These are phyloP conservation scores for Phytophthora boehmeriae DNA, from an alignment of 352 stramenopile species.

Conservation along the genomic window DNA sequence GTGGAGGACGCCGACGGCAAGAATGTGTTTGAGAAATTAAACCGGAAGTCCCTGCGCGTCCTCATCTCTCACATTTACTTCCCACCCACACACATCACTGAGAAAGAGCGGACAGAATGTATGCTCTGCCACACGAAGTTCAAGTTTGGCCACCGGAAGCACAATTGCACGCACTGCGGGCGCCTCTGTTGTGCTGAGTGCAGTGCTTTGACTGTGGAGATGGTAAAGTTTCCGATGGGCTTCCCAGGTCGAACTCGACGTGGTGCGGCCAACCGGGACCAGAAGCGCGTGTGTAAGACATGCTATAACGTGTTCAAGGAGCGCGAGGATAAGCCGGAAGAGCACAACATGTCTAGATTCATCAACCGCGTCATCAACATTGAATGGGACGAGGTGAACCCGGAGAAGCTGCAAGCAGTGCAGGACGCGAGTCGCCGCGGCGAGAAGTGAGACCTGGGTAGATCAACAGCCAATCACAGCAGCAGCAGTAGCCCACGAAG, in stretches of 20 bases:
- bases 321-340: constrained; percentile 68
- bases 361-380: constrained; percentile 84
- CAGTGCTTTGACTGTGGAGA: constrained; percentile 65
- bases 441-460: constrained; percentile 48
- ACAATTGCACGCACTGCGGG: constrained; percentile 88
- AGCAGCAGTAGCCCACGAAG: constrained; percentile 2
- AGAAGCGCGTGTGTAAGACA: constrained; percentile 87
- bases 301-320: constrained; percentile 88
- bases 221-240: constrained; percentile 85
- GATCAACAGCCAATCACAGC: constrained; percentile 2
- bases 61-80: constrained; percentile 88
- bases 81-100: constrained; percentile 85
- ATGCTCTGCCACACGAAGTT: constrained; percentile 90
- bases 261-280: constrained; percentile 63
- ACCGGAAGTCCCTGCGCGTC: constrained; percentile 71
- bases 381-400: constrained; percentile 91
- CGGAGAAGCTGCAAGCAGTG: constrained; percentile 69
- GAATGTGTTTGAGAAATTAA: constrained; percentile 87
- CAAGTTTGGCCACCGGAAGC: constrained; percentile 85
- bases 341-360: constrained; percentile 67
- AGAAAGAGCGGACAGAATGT: constrained; percentile 83
- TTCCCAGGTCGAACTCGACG: constrained; percentile 79
- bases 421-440: constrained; percentile 63
- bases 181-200: constrained; percentile 80
- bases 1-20: constrained; percentile 85